Conservation (phyloP, 352 stramenopile species). For the Pythium volutum region DNA sequence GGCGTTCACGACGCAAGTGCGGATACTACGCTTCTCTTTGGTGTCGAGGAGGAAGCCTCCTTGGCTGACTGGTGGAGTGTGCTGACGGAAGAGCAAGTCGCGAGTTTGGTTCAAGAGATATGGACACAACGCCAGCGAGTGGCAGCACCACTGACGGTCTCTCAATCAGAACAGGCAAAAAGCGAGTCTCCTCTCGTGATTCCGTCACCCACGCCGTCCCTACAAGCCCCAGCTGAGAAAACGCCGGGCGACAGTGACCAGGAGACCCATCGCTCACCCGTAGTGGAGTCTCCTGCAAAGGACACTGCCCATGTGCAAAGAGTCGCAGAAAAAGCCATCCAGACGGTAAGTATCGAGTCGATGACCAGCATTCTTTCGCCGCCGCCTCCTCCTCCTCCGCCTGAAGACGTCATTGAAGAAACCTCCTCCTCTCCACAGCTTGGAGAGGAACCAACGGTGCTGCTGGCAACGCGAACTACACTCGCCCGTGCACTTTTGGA, state of each 20-base stretch:
- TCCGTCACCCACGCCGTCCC: not conserved
- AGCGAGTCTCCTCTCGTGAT: not conserved
- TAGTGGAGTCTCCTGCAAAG: not conserved
- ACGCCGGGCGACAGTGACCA: not conserved
- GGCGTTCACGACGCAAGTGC: not conserved
- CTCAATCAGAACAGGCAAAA: not conserved
- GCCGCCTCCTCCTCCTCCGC: slow-evolving; percentile 3
- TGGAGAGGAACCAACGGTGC: too few species aligned
- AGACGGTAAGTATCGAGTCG: slow-evolving; percentile 26
- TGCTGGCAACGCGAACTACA: not conserved
- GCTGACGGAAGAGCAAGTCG: slow-evolving; percentile 27
- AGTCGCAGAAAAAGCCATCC: slow-evolving; percentile 27
- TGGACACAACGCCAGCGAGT: slow-evolving; percentile 1
- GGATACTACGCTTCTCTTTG: not conserved
- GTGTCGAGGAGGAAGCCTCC: not conserved
- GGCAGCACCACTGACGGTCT: too few species aligned
- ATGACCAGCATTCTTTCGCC: not conserved
- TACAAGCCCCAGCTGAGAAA: not conserved
- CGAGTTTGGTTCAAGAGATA: slow-evolving; percentile 19
- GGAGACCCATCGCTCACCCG: not conserved
- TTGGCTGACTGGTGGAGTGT: slow-evolving; percentile 24
- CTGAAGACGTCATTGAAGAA: not conserved
- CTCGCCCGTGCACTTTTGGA: slow-evolving; percentile 2
- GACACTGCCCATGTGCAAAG: not conserved
- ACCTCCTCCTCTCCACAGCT: too few species aligned